These are phyloP conservation scores for Hirschioporus abietinus DNA, from an alignment of 768 basidiomycete genomes.

Conservation along the genomic window DNA sequence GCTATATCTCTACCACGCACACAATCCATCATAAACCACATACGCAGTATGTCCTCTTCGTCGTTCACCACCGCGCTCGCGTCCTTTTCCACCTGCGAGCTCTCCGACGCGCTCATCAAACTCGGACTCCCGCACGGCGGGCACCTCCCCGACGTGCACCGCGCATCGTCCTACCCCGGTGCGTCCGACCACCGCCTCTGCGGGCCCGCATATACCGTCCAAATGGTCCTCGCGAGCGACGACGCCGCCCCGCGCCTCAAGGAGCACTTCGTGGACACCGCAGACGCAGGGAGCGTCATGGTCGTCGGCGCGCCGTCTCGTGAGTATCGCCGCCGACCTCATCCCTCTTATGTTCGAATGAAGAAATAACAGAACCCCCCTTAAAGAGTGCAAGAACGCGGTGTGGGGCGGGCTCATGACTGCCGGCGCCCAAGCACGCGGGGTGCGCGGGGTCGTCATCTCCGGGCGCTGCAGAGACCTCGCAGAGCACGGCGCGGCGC, in stretches of 20 bases:
- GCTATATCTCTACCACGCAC: no score
- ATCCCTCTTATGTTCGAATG: constrained; percentile 10
- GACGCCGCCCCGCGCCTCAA: constrained; percentile 55
- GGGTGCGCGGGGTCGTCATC: constrained; percentile 70
- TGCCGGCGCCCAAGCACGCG: constrained; percentile 70
- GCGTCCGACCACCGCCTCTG: constrained; percentile 37
- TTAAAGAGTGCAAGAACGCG: constrained; percentile 64
- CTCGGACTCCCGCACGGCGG: constrained; percentile 69
- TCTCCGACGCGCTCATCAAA: constrained; percentile 87
- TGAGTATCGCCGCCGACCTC: constrained; percentile 28
- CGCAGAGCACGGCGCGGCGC: constrained; percentile 61
- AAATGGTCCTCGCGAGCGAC: constrained; percentile 59
- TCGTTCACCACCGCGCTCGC: constrained; percentile 16
- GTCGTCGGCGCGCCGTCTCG: constrained; percentile 72
- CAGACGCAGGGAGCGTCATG: constrained; percentile 56
- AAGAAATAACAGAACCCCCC: not conserved
- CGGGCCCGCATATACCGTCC: constrained; percentile 83
- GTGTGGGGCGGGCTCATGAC: constrained; percentile 95
- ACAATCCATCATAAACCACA: not conserved
- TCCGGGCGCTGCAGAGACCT: constrained; percentile 84
- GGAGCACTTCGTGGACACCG: constrained; percentile 80
- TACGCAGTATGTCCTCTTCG: not conserved
- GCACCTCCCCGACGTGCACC: constrained; percentile 70
- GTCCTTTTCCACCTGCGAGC: constrained; percentile 69
- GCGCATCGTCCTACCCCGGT: constrained; percentile 41